phyloP scores from a whole-genome alignment of 108 stramenopile genomes.

The Nitzschia sp. region DNA sequence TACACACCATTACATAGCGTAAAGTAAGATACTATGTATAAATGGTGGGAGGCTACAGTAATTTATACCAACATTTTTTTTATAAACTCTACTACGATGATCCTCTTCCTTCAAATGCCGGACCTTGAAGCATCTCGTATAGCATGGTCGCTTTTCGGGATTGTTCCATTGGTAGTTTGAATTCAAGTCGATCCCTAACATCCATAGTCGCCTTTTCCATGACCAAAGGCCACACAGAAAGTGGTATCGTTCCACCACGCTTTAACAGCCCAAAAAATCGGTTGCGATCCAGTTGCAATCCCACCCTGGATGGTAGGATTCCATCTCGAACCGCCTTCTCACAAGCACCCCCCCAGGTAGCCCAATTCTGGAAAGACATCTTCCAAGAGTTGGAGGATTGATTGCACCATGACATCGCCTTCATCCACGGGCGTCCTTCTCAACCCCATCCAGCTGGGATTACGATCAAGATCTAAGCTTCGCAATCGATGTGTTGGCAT shows the following conservation, averaged over 20 bases:
- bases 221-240: not conserved
- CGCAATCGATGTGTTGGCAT: not conserved
- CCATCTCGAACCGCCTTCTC: not conserved
- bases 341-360: not conserved
- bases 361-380: not conserved
- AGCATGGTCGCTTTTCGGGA: not conserved
- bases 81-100: not conserved
- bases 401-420: not conserved
- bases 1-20: too few species aligned
- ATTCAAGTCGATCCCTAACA: not conserved
- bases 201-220: not conserved
- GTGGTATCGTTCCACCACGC: not conserved
- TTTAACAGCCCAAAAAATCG: not conserved
- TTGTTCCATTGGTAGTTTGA: not conserved
- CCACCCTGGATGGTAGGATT: not conserved
- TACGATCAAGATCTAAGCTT: not conserved
- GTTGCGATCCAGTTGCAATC: not conserved
- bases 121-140: not conserved
- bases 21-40: too few species aligned
- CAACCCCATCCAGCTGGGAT: not conserved
- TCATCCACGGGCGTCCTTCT: not conserved
- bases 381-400: not conserved
- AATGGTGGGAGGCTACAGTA: too few species aligned
- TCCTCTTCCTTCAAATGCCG: not conserved
- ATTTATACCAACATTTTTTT: too few species aligned